Evolutionary conservation across 345 rosid species (phyloP), one percentile per base, ranked within the genome.

Genomic region (Boechera divaricarpa): DNA sequence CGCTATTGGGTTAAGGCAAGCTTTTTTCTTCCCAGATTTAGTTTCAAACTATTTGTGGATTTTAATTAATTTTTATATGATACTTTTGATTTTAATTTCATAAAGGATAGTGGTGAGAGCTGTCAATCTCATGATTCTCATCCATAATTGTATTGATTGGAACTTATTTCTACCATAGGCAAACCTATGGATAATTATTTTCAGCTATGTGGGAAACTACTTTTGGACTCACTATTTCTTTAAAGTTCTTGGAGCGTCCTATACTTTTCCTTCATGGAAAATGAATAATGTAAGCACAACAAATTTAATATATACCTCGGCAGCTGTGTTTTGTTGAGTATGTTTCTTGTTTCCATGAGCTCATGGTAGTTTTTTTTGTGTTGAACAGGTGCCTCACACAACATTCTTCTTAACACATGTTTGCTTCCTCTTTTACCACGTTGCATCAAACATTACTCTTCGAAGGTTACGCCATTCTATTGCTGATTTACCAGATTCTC

Each of bases 221-320:
- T 95, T 95, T 73, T 95, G 97, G 99, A 93, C 99, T 10, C 99
- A 95, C 73, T 95, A 92, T 78, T 95, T 95, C 92, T 95, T 95
- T 83, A 81, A 93, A 32, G 96, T 95, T 80, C 71, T 95, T 84
- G 99, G 98, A 73, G 99, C 99, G 21, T 87, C 98, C n/a, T 95
- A 95, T 79, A 92, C 98, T 57, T 95, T 95, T 69, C 99, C 99
- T 21, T 92, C 99, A 0, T 95, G 99, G 99, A 95, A 79, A 85
- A 95, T 95, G 99, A 95, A 95, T 74, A 80, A 95, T 75, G 99
- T 95, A 85, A 85, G 90, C 72, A 31, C 24, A 59, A 29, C 44
- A 53, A 13, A 13, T 56, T 42, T n/a, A 41, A 31, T 38, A 7
- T 32, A 32, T 33, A 47, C 48, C 42, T 10, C 2, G 42, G 18